These are phyloP conservation scores for Adansonia grandidieri DNA, from an alignment of 441 rosid species.

Conservation along the genomic window DNA sequence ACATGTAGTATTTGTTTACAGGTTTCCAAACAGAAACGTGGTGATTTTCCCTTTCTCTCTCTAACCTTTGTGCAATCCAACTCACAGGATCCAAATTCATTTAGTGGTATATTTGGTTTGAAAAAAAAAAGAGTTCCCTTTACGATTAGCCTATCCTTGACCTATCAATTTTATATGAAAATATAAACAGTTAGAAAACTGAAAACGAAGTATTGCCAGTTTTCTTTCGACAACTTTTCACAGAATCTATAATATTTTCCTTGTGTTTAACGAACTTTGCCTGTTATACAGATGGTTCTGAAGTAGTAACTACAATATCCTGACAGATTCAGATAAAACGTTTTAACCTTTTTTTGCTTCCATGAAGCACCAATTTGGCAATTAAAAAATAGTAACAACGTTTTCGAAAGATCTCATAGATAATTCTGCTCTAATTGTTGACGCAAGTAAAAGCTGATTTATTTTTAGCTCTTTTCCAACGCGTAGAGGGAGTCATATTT, in stretches of 20 bases:
- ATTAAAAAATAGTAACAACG: background rate
- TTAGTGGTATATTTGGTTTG: constrained; percentile 5
- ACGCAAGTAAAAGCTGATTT: constrained; percentile 1
- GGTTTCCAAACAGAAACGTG: too few relatives aligned
- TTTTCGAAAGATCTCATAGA: background rate
- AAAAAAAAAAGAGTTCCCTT: background rate
- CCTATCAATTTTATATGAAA: background rate
- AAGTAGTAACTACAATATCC: background rate
- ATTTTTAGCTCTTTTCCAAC: background rate
- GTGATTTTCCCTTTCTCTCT: background rate
- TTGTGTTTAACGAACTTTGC: background rate
- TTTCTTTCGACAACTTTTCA: background rate
- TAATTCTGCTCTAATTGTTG: background rate
- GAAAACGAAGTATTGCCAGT: background rate
- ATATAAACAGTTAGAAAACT: constrained; percentile 1
- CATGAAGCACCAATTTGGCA: background rate
- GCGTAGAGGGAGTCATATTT: background rate
- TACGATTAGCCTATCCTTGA: background rate
- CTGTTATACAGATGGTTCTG: background rate
- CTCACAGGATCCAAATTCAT: background rate
- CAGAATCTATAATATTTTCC: background rate
- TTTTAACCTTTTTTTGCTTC: background rate
- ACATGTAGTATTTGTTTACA: too few relatives aligned
- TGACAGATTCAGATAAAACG: constrained; percentile 2
- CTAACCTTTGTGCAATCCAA: constrained; percentile 12